Evolutionary conservation across 495 filamentous ascomycete species (phyloP), one percentile per base, ranked within the genome.

Genomic region (Penicillium atrosanguineum): DNA sequence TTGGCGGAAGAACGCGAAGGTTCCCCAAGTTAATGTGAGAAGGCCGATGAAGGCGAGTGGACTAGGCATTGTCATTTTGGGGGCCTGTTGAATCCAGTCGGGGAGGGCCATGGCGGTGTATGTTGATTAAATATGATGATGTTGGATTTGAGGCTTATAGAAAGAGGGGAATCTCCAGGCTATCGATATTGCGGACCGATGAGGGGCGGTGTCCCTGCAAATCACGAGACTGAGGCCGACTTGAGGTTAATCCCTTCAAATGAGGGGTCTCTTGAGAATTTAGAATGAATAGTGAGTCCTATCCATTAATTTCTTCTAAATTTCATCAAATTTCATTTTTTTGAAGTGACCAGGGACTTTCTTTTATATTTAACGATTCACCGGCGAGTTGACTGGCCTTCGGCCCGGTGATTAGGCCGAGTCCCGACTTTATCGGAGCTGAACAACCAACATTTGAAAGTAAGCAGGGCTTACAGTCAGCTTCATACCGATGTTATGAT

Each of bases 21-120:
- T 26, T 4, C 49, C 48, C 46, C 55, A 62, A 36, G 53, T 34
- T 9, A 62, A 23, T 11, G 61, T 46, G 29, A 59, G 47, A 39
- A 62, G 46, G 38, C 61, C 64, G 37, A 67, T 39, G 9, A 48
- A 48, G 29, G 44, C 47, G 29, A 64, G 43, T 4, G 28, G 7
- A 12, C 4, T 31, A 12, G 28, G 28, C 28, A 7, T 8, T 12
- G 28, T 4, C 7, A 31, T 31, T 12, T 31, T 34, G 12, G 11
- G 58, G 48, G 31, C 31, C 52, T 4, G 42, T 16, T 9, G 51
- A 4, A 34, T 39, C 50, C 56, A 59, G 31, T 20, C 18, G 25
- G 40, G 20, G 11, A 38, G 11, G 23, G 26, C 34, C 45, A 58
- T 53, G 26, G 26, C 26, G 26, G 26, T 28, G 28, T 34, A 4